Base-by-base conservation (phyloP, 306 rosid species). In the Lathyrus aphaca region DNA sequence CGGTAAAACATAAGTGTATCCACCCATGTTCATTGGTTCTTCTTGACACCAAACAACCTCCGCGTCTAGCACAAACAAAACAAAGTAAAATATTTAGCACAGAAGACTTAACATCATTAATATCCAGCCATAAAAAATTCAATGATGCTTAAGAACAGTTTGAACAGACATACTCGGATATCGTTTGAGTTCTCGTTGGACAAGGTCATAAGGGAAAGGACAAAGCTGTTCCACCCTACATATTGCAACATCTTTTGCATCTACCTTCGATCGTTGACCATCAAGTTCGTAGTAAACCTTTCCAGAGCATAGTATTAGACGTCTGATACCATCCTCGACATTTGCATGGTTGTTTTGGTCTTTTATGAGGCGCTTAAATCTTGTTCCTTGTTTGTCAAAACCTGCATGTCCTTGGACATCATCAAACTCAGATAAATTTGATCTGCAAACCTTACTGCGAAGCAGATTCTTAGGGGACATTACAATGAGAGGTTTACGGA, bases 21-120 rank as follows among this genome's bases (percentile, higher is more conserved):
- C 98, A 50, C 98, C 98, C 96, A 94, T 90, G 85, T 90, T 94
- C 96, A 94, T 88, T 30, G 97, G 90, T 79, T 94, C 98, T 78
- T 94, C 98, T 77, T 94, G 98, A 74, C 97, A 94, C 98, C 98
- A 94, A 12, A 88, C 95, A 61, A 87, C 44, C 80, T 94, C 98
- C 16, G 96, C 98, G 77, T 94, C 97, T 94, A 69, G 64, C 60
- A 66, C 18, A 82, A 82, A 64, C 67, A 67, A 13, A 75, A 66
- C 17, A 74, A 9, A 60, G 2, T 2, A 59, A 11, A 14, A 59
- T 21, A 53, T 40, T 61, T 72, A 13, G 4, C 43, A 10, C 16
- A 13, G 1, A 16, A 54, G 46, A 43, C 45, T 29, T 10, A 9
- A 23, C 6, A 23, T 77, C 12, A 70, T 63, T 43, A 40, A 32